Conservation (phyloP, 169 alveolate genomes). For the Plasmodium falciparum region DNA sequence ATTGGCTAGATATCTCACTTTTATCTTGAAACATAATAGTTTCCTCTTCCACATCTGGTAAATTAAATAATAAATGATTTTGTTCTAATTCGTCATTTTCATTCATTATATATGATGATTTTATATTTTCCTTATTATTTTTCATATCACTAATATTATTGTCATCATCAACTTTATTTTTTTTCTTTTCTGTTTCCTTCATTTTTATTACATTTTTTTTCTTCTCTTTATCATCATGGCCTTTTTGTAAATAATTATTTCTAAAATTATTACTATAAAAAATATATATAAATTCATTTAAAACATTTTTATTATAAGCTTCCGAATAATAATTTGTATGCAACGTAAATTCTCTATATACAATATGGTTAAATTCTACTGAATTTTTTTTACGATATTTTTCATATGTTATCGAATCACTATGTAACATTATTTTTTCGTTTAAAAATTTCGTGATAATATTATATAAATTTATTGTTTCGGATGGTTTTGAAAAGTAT, state of each 20-base stretch:
- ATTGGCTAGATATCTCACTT: background rate
- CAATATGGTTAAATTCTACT: slow-evolving; percentile 43
- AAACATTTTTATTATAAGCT: slow-evolving; percentile 11
- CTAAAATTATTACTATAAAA: slow-evolving; percentile 31
- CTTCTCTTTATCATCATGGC: background rate
- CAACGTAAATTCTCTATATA: slow-evolving; percentile 41
- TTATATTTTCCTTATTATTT: background rate
- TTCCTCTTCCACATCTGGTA: background rate
- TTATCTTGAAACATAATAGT: background rate
- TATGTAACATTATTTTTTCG: slow-evolving; percentile 3
- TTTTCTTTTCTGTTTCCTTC: background rate
- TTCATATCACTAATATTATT: background rate
- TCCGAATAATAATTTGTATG: slow-evolving; percentile 51
- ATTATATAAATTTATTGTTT: slow-evolving; percentile 58
- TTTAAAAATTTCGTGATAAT: slow-evolving; percentile 18
- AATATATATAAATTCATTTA: slow-evolving; percentile 29
- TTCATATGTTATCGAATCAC: slow-evolving; percentile 60
- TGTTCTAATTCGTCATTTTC: slow-evolving; percentile 10
- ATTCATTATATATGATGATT: background rate
- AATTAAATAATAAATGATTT: background rate
- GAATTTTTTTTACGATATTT: slow-evolving; percentile 32
- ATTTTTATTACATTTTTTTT: background rate
- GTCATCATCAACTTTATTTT: background rate
- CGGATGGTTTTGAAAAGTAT: slow-evolving; percentile 28
- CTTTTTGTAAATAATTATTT: slow-evolving; percentile 6